These are phyloP conservation scores for Aspergillus sp. DNA, from an alignment of 2,329 filamentous ascomycete species.

Conservation along the genomic window DNA sequence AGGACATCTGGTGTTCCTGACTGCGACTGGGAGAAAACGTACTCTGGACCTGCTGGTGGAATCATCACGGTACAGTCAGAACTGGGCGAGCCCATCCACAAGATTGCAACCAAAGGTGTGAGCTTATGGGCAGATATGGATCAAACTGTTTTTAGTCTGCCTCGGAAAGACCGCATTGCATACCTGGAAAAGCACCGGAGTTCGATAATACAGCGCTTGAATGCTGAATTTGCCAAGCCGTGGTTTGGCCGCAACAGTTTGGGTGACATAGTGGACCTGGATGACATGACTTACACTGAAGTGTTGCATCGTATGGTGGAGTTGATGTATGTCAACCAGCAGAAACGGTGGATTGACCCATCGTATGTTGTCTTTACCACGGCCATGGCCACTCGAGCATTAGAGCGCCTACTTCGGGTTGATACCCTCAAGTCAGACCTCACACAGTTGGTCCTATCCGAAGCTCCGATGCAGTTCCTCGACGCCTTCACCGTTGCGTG, in stretches of 20 bases:
- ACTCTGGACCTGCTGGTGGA: constrained; percentile 82
- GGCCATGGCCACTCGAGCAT: constrained; percentile 88
- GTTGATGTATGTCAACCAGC: constrained; percentile 82
- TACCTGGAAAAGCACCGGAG: constrained; percentile 80
- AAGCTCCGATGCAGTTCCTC: constrained; percentile 14
- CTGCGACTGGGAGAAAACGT: constrained; percentile 81
- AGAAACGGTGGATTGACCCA: constrained; percentile 82
- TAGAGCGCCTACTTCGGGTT: constrained; percentile 66
- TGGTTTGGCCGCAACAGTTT: constrained; percentile 85
- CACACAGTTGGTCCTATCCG: background rate
- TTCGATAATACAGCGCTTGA: constrained; percentile 88
- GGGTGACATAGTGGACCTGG: constrained; percentile 76
- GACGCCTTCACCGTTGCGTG: constrained; percentile 50
- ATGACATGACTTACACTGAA: constrained; percentile 91
- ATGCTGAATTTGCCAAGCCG: constrained; percentile 90
- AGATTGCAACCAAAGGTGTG: constrained; percentile 42
- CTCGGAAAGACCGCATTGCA: constrained; percentile 54
- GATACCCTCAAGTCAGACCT: constrained; percentile 69
- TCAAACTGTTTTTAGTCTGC: constrained; percentile 21
- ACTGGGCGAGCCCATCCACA: constrained; percentile 46
- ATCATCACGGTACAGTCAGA: constrained; percentile 79
- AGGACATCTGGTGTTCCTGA: constrained; percentile 78
- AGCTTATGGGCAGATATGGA: constrained; percentile 43
- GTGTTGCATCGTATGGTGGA: constrained; percentile 80
- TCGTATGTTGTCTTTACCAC: constrained; percentile 78